Evolutionary conservation across 2,329 filamentous ascomycete genomes (phyloP), one percentile per base, ranked within the genome.

Genomic region (Capronia epimyces): DNA sequence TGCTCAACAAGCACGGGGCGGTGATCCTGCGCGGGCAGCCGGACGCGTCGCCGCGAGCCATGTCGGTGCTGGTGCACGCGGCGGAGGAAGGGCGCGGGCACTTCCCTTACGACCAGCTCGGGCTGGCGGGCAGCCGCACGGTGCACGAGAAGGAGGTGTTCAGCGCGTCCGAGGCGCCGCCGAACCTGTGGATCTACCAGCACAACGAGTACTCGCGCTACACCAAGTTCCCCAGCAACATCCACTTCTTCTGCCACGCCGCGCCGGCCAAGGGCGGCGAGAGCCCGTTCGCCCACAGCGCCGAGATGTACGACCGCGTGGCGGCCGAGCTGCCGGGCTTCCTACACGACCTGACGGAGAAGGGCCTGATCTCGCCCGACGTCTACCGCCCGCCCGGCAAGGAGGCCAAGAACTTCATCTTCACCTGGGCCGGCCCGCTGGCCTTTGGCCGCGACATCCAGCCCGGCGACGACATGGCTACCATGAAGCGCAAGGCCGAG

Each of bases 361-460:
- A 44, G 16, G 41, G 41, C 24, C 25, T 27, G 25, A 27, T 27
- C 25, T 42, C 39, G 12, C 39, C 39, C 5, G 39, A 42, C 39
- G 39, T 42, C 4, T 42, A 42, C 21, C 39, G 39, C 6, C 15
- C 39, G 4, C 39, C 39, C 4, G 39, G 39, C 3, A 42, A 42
- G n/a, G 39, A 42, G 20, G 39, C n/a, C 13, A 42, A 42, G 20
- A 42, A 42, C 39, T 42, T 42, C 21, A 42, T 42, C 39, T 42
- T 42, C 39, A 42, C 39, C 13, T 42, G 39, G 39, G 39, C 39
- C 13, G 39, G 39, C 4, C 39, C 25, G 6, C 25, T 27, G 25
- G 20, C 41, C 6, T 44, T 44, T 31, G 41, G 41, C 4, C n/a
- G 20, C 3, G 41, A 44, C 41, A 44, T 44, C 41, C 8, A 44